A percentile compares a stretch with the other conserved stretches of the same genome.
Evolutionary conservation across 164 flowering plant genomes (phyloP).

Genomic region (Macadamia tetraphylla): DNA sequence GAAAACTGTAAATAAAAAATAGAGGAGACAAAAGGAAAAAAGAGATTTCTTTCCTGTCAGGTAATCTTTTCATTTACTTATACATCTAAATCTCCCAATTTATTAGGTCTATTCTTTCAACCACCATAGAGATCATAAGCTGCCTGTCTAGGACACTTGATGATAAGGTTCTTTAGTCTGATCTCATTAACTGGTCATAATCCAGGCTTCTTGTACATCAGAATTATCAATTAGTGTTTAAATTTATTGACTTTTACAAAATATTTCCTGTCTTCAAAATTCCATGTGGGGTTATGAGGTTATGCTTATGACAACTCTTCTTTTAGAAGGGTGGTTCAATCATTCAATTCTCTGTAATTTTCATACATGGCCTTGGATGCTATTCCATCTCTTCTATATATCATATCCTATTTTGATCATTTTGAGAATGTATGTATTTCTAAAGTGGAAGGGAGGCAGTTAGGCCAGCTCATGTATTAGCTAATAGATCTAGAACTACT

Average conservation of each 20-base stretch:
- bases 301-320: too few species aligned
- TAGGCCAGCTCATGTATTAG: too few species aligned
- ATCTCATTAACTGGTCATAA: neutral
- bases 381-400: too few species aligned
- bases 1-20: conserved; percentile 17
- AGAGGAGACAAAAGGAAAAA: neutral
- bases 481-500: too few species aligned
- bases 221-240: neutral
- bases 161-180: neutral
- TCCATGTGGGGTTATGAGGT: too few species aligned
- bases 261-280: too few species aligned
- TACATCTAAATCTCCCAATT: neutral
- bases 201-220: conserved; percentile 1
- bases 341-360: too few species aligned
- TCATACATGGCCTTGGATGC: too few species aligned
- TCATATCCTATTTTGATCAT: too few species aligned
- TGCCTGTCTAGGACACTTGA: neutral
- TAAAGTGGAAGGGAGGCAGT: too few species aligned
- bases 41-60: neutral
- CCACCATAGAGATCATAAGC: conserved; percentile 8
- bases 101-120: conserved; percentile 7
- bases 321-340: too few species aligned
- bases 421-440: too few species aligned
- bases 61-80: neutral
- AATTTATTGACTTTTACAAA: neutral